Evolutionary conservation across 805 yeast genomes (phyloP).

Genomic region (Isabelozyma pseudorhagii): DNA sequence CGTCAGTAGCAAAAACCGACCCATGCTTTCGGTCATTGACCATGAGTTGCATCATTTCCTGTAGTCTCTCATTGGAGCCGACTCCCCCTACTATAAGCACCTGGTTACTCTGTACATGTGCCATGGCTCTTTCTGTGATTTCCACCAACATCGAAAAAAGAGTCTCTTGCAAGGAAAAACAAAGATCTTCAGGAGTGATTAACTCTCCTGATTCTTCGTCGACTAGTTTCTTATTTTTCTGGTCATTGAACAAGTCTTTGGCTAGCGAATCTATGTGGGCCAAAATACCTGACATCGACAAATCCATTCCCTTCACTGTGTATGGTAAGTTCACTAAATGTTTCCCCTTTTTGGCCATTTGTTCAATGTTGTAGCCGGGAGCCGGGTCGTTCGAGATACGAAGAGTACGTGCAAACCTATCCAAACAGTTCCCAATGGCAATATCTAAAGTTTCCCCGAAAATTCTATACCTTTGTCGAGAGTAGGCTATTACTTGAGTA

Average conservation of each 20-base stretch:
- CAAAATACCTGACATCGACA: conserved; percentile 93
- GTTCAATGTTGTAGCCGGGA: conserved; percentile 97
- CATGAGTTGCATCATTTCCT: conserved; percentile 96
- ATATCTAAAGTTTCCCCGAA: conserved; percentile 98
- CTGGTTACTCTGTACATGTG: conserved; percentile 86
- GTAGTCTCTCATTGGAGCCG: conserved; percentile 90
- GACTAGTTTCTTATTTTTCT: conserved; percentile 35
- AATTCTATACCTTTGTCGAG: conserved; percentile 90
- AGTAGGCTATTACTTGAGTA: conserved; percentile 96
- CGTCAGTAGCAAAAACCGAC: conserved; percentile 91
- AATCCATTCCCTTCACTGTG: conserved; percentile 98
- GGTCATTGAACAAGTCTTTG: conserved; percentile 55
- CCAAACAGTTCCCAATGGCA: conserved; percentile 96
- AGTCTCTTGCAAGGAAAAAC: conserved; percentile 90
- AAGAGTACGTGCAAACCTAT: conserved; percentile 89
- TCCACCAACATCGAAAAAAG: conserved; percentile 95
- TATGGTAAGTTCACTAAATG: conserved; percentile 79
- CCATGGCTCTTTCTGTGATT: conserved; percentile 97
- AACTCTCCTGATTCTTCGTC: conserved; percentile 44
- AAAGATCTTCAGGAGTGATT: conserved; percentile 80
- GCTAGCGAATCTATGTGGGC: conserved; percentile 84
- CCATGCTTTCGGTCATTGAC: conserved; percentile 81
- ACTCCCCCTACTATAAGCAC: conserved; percentile 97
- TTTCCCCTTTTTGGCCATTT: conserved; percentile 71
- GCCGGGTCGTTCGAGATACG: conserved; percentile 90